phyloP scores from a whole-genome alignment of 768 basidiomycete genomes.

The Suillus cothurnatus region DNA sequence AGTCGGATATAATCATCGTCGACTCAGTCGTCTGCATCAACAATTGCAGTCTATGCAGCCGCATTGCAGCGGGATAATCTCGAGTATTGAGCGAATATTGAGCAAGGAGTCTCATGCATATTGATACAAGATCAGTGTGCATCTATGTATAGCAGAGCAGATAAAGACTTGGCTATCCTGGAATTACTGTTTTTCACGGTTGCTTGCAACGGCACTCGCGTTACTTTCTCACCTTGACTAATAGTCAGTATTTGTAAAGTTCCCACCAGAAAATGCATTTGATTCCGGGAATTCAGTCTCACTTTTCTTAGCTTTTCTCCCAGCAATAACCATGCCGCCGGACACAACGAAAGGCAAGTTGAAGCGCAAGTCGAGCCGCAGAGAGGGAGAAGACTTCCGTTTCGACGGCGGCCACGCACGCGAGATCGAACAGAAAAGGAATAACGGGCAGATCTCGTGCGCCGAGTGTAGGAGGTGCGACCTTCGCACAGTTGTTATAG shows the following conservation, averaged over 20 bases:
- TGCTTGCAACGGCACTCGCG: neutral
- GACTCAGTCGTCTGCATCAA: too few relatives aligned
- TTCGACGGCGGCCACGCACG: slow-evolving; percentile 57
- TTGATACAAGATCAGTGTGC: too few relatives aligned
- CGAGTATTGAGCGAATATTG: too few relatives aligned
- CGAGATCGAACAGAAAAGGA: slow-evolving; percentile 76
- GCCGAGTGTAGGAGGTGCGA: slow-evolving; percentile 81
- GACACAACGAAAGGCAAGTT: slow-evolving; percentile 54
- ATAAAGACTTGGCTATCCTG: neutral
- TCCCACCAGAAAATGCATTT: slow-evolving; percentile 21
- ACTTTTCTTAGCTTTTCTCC: slow-evolving; percentile 11
- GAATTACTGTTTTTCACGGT: slow-evolving; percentile 3
- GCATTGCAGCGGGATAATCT: too few relatives aligned
- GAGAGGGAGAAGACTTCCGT: slow-evolving; percentile 51
- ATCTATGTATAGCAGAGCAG: too few relatives aligned
- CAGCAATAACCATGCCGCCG: slow-evolving; percentile 48
- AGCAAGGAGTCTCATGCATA: too few relatives aligned
- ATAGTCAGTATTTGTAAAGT: slow-evolving; percentile 9
- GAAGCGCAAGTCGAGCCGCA: slow-evolving; percentile 50
- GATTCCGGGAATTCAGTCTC: slow-evolving; percentile 10
- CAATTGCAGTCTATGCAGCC: too few relatives aligned
- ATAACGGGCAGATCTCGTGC: slow-evolving; percentile 74
- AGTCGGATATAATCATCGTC: neutral
- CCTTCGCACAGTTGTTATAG: slow-evolving; percentile 42
- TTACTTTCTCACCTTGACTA: slow-evolving; percentile 17